These are phyloP conservation scores for Xylariaceae sp. DNA, from an alignment of 2,329 filamentous ascomycete species.

Conservation along the genomic window DNA sequence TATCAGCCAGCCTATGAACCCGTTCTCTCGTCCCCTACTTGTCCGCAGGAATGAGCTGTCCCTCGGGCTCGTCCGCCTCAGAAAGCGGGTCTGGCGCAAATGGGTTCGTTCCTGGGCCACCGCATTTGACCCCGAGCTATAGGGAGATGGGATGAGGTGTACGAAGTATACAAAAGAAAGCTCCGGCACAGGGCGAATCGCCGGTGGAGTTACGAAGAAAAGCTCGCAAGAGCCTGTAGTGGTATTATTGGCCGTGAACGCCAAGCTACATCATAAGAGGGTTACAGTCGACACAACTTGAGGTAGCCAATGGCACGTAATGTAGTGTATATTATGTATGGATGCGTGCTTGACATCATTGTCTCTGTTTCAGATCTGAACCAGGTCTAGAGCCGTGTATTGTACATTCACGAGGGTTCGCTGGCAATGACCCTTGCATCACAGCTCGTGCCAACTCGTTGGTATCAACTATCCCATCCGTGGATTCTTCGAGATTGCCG, in stretches of 20 bases:
- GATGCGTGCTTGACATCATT: constrained; percentile 3
- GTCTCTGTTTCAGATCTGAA: constrained; percentile 7
- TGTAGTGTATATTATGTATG: not conserved
- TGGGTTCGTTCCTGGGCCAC: not conserved
- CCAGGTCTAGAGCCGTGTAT: not conserved
- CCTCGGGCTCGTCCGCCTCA: not conserved
- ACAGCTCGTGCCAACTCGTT: constrained; percentile 1
- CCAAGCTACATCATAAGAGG: not conserved
- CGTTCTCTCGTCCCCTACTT: not conserved
- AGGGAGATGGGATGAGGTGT: not conserved
- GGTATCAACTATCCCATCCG: constrained; percentile 3
- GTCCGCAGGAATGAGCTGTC: not conserved
- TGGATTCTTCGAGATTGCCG: not conserved
- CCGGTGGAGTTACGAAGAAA: not conserved
- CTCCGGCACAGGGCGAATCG: not conserved
- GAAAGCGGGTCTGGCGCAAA: not conserved
- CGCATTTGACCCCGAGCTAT: not conserved
- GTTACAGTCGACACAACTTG: not conserved
- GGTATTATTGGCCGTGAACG: not conserved
- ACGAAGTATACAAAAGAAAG: not conserved
- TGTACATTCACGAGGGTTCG: not conserved
- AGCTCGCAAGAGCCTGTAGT: not conserved
- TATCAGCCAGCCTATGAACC: not conserved
- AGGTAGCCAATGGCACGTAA: constrained; percentile 7
- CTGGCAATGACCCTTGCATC: not conserved